Base-by-base conservation (phyloP, 2,329 filamentous ascomycete genomes). In the Aspergillus sp. region DNA sequence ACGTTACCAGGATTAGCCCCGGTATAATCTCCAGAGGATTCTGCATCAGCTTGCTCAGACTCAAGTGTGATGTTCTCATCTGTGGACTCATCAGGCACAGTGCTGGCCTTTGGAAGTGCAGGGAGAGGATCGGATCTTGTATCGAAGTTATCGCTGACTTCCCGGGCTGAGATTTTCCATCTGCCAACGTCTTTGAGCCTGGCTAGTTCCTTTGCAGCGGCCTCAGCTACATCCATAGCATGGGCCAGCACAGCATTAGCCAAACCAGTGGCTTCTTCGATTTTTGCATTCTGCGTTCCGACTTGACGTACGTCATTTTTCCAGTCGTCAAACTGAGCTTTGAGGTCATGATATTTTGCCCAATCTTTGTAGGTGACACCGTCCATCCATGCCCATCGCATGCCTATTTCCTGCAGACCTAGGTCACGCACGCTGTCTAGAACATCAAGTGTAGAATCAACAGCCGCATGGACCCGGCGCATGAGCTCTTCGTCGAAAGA, bases 361-460 rank as follows among this genome's bases (percentile, higher is more conserved):
- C 93, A 98, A 65, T 98, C 90, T 65, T 94, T 90, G 75, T 98
- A 96, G 1, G 91, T 95, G 48, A 98, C 81, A 29, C 89, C 89
- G 45, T 97, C 90, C 71, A 90, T 93, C 85, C 88, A 95, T 9
- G 91, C 90, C 90, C 93, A 98, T 47, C 71, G 78, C 82, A 94
- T 91, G 44, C 90, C 90, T 42, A 96, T 89, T 64, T 94, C 88
- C 62, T 95, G 88, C 30, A 96, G 76, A 5, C 90, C 88, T 31
- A 95, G 75, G 56, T 90, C 86, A 34, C 88, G 82, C 47, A 93
- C 90, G 59, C 82, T 81, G 51, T 91, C 86, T 29, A 96, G 78
- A 11, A 94, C 88, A 59, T 84, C 79, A 42, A 95, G 81, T 37
- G 91, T 91, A 33, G 85, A 85, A 55, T 88, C 78, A n/a, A 89